phyloP scores from a whole-genome alignment of 179 eudicot species.

The Actinidia polygama region DNA sequence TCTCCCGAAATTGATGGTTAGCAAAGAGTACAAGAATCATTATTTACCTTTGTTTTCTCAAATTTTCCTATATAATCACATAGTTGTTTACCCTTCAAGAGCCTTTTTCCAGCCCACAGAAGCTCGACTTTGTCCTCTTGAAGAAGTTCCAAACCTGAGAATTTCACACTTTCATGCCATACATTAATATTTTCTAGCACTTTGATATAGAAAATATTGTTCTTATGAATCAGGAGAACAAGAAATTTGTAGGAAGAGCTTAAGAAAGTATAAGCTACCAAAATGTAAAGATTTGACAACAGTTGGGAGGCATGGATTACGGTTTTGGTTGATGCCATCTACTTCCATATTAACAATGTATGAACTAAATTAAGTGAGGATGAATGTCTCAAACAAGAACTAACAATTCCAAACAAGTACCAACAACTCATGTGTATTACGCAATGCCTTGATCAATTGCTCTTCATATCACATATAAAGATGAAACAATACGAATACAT shows the following conservation, averaged over 20 bases:
- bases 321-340: no score
- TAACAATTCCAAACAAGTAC: no score
- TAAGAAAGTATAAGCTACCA: no score
- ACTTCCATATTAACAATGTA: no score
- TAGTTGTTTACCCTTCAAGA: slow-evolving; percentile 16
- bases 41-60: slow-evolving; percentile 25
- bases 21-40: not conserved
- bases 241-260: not conserved
- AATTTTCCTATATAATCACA: slow-evolving; percentile 23
- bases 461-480: no score
- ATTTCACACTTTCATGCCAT: slow-evolving; percentile 12
- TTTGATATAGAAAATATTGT: not conserved
- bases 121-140: slow-evolving; percentile 19
- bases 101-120: slow-evolving; percentile 22
- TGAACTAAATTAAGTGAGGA: no score
- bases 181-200: not conserved
- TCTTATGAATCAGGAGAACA: not conserved
- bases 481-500: no score
- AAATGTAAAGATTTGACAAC: no score
- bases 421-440: no score
- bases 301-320: no score
- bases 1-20: not conserved
- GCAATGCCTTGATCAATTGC: no score
- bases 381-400: no score
- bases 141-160: slow-evolving; percentile 23